A percentile compares a stretch with the other conserved stretches of the same genome.
These are phyloP conservation scores for Leccinum aurantiacum DNA, from an alignment of 768 basidiomycete genomes.

Conservation along the genomic window DNA sequence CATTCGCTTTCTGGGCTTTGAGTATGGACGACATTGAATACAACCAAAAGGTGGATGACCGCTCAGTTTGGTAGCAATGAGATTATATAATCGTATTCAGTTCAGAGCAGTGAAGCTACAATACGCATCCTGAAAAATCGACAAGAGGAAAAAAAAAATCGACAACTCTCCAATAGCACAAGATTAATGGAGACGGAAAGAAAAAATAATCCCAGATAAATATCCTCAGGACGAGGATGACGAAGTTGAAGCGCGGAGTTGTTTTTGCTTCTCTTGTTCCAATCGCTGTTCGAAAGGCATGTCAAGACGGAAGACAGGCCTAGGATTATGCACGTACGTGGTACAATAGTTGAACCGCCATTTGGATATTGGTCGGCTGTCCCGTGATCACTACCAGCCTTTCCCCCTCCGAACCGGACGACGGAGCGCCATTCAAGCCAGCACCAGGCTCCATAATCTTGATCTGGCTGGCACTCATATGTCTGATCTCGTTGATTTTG, in stretches of 20 bases:
- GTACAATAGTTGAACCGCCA: conserved; percentile 91
- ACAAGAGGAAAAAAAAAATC: neutral
- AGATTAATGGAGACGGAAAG: neutral
- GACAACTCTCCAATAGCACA: conserved; percentile 4
- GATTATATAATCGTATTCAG: conserved; percentile 28
- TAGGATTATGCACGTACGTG: conserved; percentile 51
- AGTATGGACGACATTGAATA: conserved; percentile 60
- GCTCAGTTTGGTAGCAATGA: neutral
- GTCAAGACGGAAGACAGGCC: conserved; percentile 8
- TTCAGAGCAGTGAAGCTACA: neutral
- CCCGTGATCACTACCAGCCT: conserved; percentile 96
- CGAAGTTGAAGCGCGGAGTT: conserved; percentile 43
- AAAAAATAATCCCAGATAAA: neutral
- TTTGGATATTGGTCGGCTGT: conserved; percentile 91
- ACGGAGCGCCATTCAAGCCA: conserved; percentile 67
- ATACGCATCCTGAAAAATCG: conserved; percentile 6
- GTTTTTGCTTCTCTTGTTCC: conserved; percentile 90
- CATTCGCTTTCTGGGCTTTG: conserved; percentile 60
- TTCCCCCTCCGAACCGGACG: conserved; percentile 80
- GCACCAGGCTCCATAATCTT: conserved; percentile 99
- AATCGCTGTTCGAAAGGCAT: conserved; percentile 53
- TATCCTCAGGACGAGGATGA: conserved; percentile 31
- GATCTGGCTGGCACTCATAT: conserved; percentile 93
- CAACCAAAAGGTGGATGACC: neutral
- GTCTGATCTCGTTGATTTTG: conserved; percentile 98